These are phyloP conservation scores for Suhomyces chickasaworum DNA, from an alignment of 1,139 yeast genomes.

Conservation along the genomic window DNA sequence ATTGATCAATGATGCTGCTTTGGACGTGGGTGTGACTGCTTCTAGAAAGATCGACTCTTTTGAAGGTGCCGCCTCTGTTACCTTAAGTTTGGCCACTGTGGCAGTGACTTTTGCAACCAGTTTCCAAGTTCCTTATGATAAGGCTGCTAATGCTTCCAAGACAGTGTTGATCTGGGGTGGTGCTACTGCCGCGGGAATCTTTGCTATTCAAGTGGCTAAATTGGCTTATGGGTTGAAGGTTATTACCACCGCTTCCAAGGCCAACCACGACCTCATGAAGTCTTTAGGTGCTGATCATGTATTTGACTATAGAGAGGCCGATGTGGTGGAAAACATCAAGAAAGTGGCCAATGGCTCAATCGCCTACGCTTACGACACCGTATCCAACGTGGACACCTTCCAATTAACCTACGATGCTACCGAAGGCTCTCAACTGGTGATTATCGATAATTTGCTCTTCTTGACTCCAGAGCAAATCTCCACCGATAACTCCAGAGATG, in stretches of 20 bases:
- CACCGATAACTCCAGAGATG: constrained; percentile 24
- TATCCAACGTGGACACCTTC: constrained; percentile 43
- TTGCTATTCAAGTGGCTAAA: constrained; percentile 60
- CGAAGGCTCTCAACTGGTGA: constrained; percentile 24
- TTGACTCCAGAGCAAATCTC: constrained; percentile 6
- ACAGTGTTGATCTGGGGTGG: constrained; percentile 63
- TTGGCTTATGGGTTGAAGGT: constrained; percentile 53
- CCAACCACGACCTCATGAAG: constrained; percentile 44
- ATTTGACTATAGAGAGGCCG: constrained; percentile 60
- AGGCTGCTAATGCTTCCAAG: constrained; percentile 29
- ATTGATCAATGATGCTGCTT: constrained; percentile 13
- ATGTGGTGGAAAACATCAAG: constrained; percentile 53
- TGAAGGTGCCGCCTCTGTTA: constrained; percentile 64
- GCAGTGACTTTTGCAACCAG: constrained; percentile 32
- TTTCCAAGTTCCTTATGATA: constrained; percentile 27
- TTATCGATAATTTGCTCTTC: too few species aligned
- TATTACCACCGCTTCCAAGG: constrained; percentile 53
- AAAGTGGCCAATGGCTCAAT: constrained; percentile 41
- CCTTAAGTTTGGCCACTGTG: constrained; percentile 53
- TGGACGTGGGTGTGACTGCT: constrained; percentile 20
- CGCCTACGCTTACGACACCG: constrained; percentile 58
- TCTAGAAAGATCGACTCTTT: constrained; percentile 44
- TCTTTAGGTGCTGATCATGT: constrained; percentile 59
- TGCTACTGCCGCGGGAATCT: constrained; percentile 56
- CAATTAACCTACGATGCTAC: constrained; percentile 48